Evolutionary conservation across 2,329 filamentous ascomycete species (phyloP).

Genomic region (Clarireedia homoeocarpa): DNA sequence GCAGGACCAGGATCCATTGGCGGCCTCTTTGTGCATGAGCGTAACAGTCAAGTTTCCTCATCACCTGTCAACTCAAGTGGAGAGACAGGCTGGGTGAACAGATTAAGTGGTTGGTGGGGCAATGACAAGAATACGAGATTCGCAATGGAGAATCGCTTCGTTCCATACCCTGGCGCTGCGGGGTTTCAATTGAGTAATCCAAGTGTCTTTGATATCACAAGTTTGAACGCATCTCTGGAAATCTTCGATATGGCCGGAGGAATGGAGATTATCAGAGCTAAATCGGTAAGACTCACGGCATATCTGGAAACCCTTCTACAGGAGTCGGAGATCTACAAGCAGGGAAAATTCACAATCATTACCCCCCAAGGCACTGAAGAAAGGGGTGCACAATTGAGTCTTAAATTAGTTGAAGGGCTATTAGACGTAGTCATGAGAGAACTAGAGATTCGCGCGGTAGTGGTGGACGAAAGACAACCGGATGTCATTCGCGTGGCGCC

Average conservation of each 20-base stretch:
- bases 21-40: conserved; percentile 65
- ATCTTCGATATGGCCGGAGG: conserved; percentile 59
- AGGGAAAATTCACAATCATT: conserved; percentile 45
- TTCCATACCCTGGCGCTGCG: conserved; percentile 63
- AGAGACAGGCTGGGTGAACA: conserved; percentile 36
- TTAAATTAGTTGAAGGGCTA: conserved; percentile 52
- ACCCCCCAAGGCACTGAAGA: conserved; percentile 57
- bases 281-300: conserved; percentile 57
- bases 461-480: conserved; percentile 68
- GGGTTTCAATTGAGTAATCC: conserved; percentile 75
- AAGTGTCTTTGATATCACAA: conserved; percentile 64
- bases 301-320: conserved; percentile 58
- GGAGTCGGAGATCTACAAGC: conserved; percentile 28
- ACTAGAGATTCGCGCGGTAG: conserved; percentile 53
- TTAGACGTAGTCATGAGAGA: conserved; percentile 54
- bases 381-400: conserved; percentile 66
- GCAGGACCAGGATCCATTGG: conserved; percentile 67
- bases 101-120: conserved; percentile 77
- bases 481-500: conserved; percentile 70
- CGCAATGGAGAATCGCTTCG: conserved; percentile 67
- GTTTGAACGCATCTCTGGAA: conserved; percentile 59
- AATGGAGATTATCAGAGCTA: conserved; percentile 54
- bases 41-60: conserved; percentile 22
- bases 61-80: conserved; percentile 14
- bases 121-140: conserved; percentile 63